Evolutionary conservation across 805 yeast species (phyloP).

Genomic region (Sugiyamaella boreocaroliniensis): DNA sequence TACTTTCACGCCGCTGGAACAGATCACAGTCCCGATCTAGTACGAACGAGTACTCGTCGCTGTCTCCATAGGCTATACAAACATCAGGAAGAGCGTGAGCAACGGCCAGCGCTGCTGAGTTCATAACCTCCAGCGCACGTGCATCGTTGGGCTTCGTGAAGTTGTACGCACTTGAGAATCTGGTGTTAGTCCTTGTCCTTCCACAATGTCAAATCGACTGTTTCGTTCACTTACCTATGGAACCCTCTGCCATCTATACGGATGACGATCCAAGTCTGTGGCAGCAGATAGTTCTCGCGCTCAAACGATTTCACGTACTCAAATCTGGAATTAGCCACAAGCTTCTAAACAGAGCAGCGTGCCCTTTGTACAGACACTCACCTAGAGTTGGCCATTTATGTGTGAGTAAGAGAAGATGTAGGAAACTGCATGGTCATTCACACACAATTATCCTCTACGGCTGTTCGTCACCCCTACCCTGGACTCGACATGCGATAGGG

Average conservation of each 20-base stretch:
- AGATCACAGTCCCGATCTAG: conserved; percentile 55
- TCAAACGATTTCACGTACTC: conserved; percentile 86
- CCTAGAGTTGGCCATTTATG: conserved; percentile 16
- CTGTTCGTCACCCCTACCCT: not conserved
- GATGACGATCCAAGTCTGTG: conserved; percentile 73
- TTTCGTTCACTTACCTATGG: conserved; percentile 43
- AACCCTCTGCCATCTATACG: conserved; percentile 93
- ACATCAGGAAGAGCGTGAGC: conserved; percentile 65
- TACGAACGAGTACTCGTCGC: conserved; percentile 89
- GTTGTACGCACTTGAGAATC: conserved; percentile 60
- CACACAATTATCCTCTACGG: too few species aligned
- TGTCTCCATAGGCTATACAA: conserved; percentile 82
- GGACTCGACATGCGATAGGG: not conserved
- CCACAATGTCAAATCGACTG: not conserved
- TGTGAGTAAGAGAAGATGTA: not conserved
- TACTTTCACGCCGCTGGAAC: conserved; percentile 78
- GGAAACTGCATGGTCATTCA: too few species aligned
- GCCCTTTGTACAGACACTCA: not conserved
- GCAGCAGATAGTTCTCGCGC: conserved; percentile 61
- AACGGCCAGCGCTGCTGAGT: conserved; percentile 63
- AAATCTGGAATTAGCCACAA: conserved; percentile 35
- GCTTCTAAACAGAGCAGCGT: too few species aligned
- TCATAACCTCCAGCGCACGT: conserved; percentile 73
- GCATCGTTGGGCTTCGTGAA: conserved; percentile 86
- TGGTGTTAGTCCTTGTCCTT: not conserved